Percentiles rank a stretch among this genome's conserved stretches.
These are phyloP conservation scores for Apocynum venetum DNA, from an alignment of 257 asterid species.

Conservation along the genomic window DNA sequence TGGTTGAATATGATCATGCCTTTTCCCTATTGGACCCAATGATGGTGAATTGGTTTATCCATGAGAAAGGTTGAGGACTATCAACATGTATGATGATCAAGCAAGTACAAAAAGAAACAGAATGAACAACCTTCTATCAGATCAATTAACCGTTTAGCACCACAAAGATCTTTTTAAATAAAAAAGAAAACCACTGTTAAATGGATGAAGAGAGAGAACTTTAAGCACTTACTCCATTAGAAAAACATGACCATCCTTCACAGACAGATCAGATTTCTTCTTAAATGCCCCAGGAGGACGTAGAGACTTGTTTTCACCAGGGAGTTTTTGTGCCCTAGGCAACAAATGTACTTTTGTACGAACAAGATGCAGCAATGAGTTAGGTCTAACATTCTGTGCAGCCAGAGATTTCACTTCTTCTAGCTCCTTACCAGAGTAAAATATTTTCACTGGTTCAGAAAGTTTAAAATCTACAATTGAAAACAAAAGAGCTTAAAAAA, in stretches of 20 bases:
- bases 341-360: slow-evolving; percentile 77
- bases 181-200: not conserved
- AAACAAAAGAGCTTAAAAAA: slow-evolving; percentile 14
- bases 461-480: slow-evolving; percentile 71
- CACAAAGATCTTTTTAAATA: not conserved
- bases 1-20: not conserved
- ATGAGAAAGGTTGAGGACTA: not conserved
- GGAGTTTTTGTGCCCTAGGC: slow-evolving; percentile 95
- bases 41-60: not conserved
- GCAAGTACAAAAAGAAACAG: not conserved
- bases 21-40: not conserved
- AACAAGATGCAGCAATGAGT: slow-evolving; percentile 92
- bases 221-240: slow-evolving; percentile 88
- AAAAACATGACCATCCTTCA: slow-evolving; percentile 93
- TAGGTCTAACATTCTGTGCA: slow-evolving; percentile 72
- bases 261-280: slow-evolving; percentile 97
- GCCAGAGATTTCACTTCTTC: slow-evolving; percentile 79
- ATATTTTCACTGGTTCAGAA: slow-evolving; percentile 83
- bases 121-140: not conserved
- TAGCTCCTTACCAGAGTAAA: slow-evolving; percentile 83
- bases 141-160: not conserved
- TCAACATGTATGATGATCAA: not conserved
- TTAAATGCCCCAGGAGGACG: slow-evolving; percentile 99
- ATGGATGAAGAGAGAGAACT: not conserved
- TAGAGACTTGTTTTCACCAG: slow-evolving; percentile 89